Percentiles rank a stretch among this genome's conserved stretches.
Conservation (phyloP, 2,329 filamentous ascomycete species). For the Pleurostoma richardsiae region DNA sequence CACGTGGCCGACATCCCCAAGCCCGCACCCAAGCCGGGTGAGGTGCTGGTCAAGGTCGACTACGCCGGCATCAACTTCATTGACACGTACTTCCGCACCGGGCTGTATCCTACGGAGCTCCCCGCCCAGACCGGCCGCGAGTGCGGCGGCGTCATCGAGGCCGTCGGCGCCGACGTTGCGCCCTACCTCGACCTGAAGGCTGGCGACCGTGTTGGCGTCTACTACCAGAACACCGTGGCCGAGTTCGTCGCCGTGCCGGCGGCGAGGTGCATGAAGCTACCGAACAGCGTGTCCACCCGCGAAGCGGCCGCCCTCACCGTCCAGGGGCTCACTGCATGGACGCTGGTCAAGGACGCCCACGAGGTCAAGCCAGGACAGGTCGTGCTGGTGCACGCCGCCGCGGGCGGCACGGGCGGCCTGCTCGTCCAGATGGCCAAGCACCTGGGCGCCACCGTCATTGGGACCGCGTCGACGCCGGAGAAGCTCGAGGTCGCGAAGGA, state of each 20-base stretch:
- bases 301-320: constrained; percentile 64
- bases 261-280: constrained; percentile 56
- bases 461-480: constrained; percentile 67
- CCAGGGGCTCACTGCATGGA: constrained; percentile 79
- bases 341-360: constrained; percentile 66
- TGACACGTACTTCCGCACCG: constrained; percentile 71
- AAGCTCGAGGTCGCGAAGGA: constrained; percentile 67
- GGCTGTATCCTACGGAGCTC: constrained; percentile 66
- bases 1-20: constrained; percentile 8
- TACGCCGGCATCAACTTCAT: constrained; percentile 10
- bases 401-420: constrained; percentile 74
- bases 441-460: constrained; percentile 75
- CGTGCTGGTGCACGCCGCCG: constrained; percentile 79
- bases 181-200: constrained; percentile 49
- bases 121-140: constrained; percentile 77
- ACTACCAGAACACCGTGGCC: constrained; percentile 51
- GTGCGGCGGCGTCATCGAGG: constrained; percentile 51
- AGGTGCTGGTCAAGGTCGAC: constrained; percentile 8
- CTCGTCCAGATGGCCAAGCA: constrained; percentile 69
- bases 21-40: constrained; percentile 3
- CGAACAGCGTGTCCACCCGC: constrained; percentile 54
- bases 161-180: constrained; percentile 56
- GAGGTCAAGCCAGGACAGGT: constrained; percentile 24
- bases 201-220: constrained; percentile 66
- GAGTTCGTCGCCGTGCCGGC: constrained; percentile 52